phyloP scores from a whole-genome alignment of 2,329 filamentous ascomycete species.

The Paracorniculantispora psalliotae region DNA sequence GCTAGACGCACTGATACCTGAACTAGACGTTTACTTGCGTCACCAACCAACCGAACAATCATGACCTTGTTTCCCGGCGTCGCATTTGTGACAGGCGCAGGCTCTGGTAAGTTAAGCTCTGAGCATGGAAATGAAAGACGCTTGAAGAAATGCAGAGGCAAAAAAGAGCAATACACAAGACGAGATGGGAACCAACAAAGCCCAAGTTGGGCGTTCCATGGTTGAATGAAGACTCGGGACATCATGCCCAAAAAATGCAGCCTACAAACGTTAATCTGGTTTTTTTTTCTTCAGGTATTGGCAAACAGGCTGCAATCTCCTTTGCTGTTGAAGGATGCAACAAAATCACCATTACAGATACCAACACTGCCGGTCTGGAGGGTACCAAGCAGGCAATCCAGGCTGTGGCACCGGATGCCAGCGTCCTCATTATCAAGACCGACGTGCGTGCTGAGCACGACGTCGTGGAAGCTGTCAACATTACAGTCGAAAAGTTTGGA shows the following conservation, averaged over 20 bases:
- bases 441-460: conserved; percentile 33
- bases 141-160: not conserved
- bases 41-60: not conserved
- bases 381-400: conserved; percentile 29
- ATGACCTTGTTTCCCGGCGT: conserved; percentile 26
- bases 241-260: no score
- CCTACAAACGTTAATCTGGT: no score
- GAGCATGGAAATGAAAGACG: not conserved
- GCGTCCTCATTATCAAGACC: conserved; percentile 23
- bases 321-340: conserved; percentile 41
- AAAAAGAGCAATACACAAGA: no score
- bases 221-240: no score
- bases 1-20: not conserved
- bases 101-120: conserved; percentile 22
- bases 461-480: conserved; percentile 29
- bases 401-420: conserved; percentile 22
- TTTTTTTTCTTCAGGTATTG: conserved; percentile 39
- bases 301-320: conserved; percentile 36
- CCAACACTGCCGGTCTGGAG: conserved; percentile 25
- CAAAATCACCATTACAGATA: conserved; percentile 37
- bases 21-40: not conserved
- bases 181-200: no score
- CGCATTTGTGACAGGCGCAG: conserved; percentile 28
- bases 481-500: conserved; percentile 29
- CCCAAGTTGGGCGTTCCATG: no score